These are phyloP conservation scores for Volutella citrinella DNA, from an alignment of 2,329 filamentous ascomycete species.

Conservation along the genomic window DNA sequence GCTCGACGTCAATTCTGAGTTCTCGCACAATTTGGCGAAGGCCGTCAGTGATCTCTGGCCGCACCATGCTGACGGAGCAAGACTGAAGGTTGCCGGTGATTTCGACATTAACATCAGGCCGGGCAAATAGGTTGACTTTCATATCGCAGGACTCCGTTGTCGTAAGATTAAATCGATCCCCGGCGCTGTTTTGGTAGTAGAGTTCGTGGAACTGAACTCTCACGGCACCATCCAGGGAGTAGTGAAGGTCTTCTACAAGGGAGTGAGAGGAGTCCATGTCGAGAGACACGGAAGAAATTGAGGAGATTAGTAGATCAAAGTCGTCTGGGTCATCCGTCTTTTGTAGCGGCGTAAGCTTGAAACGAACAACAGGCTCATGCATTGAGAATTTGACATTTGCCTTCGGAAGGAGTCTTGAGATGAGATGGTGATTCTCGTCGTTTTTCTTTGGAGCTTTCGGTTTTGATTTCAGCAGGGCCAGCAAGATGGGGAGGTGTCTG, in stretches of 20 bases:
- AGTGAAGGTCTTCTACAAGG: conserved; percentile 76
- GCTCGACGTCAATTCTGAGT: conserved; percentile 67
- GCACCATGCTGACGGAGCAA: conserved; percentile 83
- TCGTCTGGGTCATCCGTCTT: conserved; percentile 66
- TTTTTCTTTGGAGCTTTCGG: conserved; percentile 31
- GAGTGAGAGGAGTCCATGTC: conserved; percentile 97
- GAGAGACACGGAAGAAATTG: conserved; percentile 87
- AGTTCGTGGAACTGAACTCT: conserved; percentile 82
- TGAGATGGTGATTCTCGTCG: conserved; percentile 60
- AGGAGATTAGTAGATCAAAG: conserved; percentile 92
- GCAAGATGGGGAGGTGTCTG: conserved; percentile 80
- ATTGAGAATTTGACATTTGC: conserved; percentile 93
- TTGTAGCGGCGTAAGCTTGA: conserved; percentile 78
- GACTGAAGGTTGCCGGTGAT: conserved; percentile 79
- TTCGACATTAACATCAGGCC: conserved; percentile 80
- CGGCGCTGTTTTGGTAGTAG: conserved; percentile 88
- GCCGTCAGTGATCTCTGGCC: conserved; percentile 89
- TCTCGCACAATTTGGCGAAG: conserved; percentile 88
- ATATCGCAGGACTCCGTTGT: conserved; percentile 86
- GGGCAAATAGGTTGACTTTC: conserved; percentile 79
- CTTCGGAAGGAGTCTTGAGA: conserved; percentile 90
- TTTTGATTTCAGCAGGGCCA: conserved; percentile 68
- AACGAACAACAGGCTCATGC: conserved; percentile 91
- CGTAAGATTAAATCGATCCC: conserved; percentile 80
- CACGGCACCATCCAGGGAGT: conserved; percentile 78